A percentile compares a stretch with the other conserved stretches of the same genome.
phyloP scores from a whole-genome alignment of 345 rosid species.

The Boechera retrofracta region DNA sequence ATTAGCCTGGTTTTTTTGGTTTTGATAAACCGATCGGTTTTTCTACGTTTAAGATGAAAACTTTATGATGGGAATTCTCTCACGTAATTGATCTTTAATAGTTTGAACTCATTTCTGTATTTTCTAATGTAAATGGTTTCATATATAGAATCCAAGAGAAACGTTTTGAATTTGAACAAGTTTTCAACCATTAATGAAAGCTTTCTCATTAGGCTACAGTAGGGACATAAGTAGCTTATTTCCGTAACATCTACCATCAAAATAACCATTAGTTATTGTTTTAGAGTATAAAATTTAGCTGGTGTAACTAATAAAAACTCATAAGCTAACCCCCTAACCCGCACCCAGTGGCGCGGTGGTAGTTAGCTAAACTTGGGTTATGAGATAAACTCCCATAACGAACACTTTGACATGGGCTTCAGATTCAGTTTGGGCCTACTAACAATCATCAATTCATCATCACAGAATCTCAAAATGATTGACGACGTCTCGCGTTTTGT shows the following conservation, averaged over 20 bases:
- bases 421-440: not conserved
- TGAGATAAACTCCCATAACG: too few species aligned
- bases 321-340: too few species aligned
- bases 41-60: not conserved
- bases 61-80: slow-evolving; percentile 5
- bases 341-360: too few species aligned
- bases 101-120: slow-evolving; percentile 14
- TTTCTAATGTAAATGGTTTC: slow-evolving; percentile 38
- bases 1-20: slow-evolving; percentile 35
- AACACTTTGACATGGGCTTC: too few species aligned
- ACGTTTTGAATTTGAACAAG: not conserved
- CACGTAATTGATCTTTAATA: slow-evolving; percentile 10
- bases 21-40: slow-evolving; percentile 21
- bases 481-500: not conserved
- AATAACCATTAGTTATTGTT: too few species aligned
- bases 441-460: not conserved
- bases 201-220: not conserved
- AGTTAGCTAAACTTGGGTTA: too few species aligned
- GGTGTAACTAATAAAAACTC: too few species aligned
- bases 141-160: slow-evolving; percentile 29
- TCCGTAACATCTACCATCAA: too few species aligned
- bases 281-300: too few species aligned
- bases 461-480: too few species aligned
- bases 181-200: not conserved
- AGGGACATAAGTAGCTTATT: too few species aligned